phyloP scores from a whole-genome alignment of 1,284 basidiomycete genomes.

The Vanrija pseudolonga region DNA sequence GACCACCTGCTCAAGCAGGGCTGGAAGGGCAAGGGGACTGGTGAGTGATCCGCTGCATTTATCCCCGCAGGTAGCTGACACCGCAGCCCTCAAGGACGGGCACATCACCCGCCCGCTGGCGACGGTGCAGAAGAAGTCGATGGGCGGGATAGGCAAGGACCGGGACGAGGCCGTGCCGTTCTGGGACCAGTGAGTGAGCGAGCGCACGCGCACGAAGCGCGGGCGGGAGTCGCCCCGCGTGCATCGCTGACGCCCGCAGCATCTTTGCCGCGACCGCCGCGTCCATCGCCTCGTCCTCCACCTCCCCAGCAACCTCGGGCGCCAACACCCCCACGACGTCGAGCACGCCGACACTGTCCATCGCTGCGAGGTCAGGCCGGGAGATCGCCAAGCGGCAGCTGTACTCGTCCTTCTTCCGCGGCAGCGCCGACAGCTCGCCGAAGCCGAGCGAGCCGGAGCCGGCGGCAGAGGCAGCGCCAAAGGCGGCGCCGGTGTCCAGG shows the following conservation, averaged over 20 bases:
- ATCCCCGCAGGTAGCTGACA: neutral
- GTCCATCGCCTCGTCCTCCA: conserved; percentile 59
- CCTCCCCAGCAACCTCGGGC: conserved; percentile 16
- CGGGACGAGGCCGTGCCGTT: conserved; percentile 89
- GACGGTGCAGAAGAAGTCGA: conserved; percentile 75
- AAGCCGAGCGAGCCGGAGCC: conserved; percentile 11
- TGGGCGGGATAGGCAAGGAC: conserved; percentile 81
- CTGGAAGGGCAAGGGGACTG: conserved; percentile 76
- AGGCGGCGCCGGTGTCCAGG: neutral
- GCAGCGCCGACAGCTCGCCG: conserved; percentile 54
- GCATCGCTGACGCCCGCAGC: conserved; percentile 49
- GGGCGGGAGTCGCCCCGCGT: too few relatives aligned
- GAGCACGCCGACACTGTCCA: conserved; percentile 50
- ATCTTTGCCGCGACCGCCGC: conserved; percentile 72
- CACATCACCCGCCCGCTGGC: conserved; percentile 61
- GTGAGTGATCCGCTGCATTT: conserved; percentile 29
- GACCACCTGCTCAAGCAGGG: conserved; percentile 75
- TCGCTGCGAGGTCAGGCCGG: conserved; percentile 66
- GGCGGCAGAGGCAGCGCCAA: neutral
- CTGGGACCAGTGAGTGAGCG: conserved; percentile 85
- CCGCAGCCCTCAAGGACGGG: conserved; percentile 45
- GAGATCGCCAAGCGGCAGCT: conserved; percentile 69
- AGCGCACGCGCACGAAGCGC: too few relatives aligned
- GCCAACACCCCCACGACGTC: conserved; percentile 22
- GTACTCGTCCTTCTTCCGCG: conserved; percentile 76